Percentiles rank a stretch among this genome's conserved stretches.
phyloP scores from a whole-genome alignment of 1,139 yeast genomes.

The Meyerozyma smithsonii region DNA sequence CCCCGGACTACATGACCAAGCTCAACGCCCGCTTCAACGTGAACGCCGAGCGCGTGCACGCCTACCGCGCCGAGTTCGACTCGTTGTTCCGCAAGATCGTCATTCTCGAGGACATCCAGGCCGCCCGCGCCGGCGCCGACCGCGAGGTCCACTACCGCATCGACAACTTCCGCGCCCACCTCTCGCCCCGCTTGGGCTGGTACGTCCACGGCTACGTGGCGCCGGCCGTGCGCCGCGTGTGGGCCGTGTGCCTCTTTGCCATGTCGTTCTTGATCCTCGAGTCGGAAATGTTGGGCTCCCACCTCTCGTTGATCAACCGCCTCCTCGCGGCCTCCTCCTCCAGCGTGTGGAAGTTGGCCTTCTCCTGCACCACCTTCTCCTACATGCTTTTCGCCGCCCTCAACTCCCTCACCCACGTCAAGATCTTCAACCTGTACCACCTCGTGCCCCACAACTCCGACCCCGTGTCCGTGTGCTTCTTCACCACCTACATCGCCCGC shows the following conservation, averaged over 20 bases:
- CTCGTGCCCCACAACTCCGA: conserved; percentile 66
- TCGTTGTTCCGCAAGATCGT: conserved; percentile 28
- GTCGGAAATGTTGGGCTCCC: conserved; percentile 72
- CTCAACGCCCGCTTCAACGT: conserved; percentile 36
- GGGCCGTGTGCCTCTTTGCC: conserved; percentile 34
- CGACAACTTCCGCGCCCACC: conserved; percentile 15
- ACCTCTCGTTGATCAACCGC: conserved; percentile 54
- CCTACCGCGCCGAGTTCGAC: conserved; percentile 40
- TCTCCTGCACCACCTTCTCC: conserved; percentile 43
- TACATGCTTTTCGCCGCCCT: conserved; percentile 68
- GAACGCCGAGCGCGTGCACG: conserved; percentile 34
- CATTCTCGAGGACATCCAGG: conserved; percentile 38
- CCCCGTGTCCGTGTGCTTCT: conserved; percentile 70
- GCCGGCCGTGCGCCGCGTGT: conserved; percentile 42
- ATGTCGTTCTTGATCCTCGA: conserved; percentile 54
- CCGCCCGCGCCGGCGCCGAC: conserved; percentile 22
- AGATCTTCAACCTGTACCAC: conserved; percentile 73
- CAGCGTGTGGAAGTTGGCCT: conserved; percentile 28
- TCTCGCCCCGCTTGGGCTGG: conserved; percentile 16
- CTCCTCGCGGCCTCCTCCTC: conserved; percentile 20
- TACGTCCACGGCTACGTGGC: conserved; percentile 17
- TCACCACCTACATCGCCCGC: conserved; percentile 77
- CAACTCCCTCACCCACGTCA: conserved; percentile 60
- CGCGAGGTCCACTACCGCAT: conserved; percentile 23
- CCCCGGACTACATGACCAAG: conserved; percentile 26